Evolutionary conservation across 768 basidiomycete species (phyloP).

Genomic region (Tubosaeta sp.): DNA sequence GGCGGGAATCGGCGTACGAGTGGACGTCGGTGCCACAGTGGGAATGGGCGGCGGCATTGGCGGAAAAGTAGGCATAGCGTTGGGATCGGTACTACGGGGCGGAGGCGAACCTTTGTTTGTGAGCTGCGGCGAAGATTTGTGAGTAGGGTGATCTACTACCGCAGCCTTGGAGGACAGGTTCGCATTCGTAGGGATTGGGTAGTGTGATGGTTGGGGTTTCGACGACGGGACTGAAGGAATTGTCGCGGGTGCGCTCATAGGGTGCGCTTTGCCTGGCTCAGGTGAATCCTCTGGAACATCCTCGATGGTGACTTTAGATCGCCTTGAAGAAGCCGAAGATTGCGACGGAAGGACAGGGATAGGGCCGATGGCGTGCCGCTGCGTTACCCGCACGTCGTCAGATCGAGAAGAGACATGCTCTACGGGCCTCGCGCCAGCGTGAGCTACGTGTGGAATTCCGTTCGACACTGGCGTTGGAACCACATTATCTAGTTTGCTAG

Average conservation of each 20-base stretch:
- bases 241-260: background rate
- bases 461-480: background rate
- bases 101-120: slow-evolving; percentile 15
- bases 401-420: slow-evolving; percentile 1
- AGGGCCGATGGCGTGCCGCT: slow-evolving; percentile 12
- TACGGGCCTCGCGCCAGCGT: slow-evolving; percentile 5
- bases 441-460: background rate
- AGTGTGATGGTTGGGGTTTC: slow-evolving; percentile 9
- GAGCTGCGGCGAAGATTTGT: slow-evolving; percentile 20
- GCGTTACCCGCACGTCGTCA: slow-evolving; percentile 5
- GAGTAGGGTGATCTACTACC: slow-evolving; percentile 7
- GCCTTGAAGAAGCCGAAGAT: slow-evolving; percentile 7
- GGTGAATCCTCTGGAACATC: slow-evolving; percentile 25
- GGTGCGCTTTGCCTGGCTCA: slow-evolving; percentile 8
- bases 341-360: slow-evolving; percentile 7
- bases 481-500: slow-evolving; percentile 4
- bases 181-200: slow-evolving; percentile 1
- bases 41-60: slow-evolving; percentile 22
- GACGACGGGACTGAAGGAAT: slow-evolving; percentile 4
- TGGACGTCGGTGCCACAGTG: slow-evolving; percentile 1
- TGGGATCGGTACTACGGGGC: slow-evolving; percentile 11
- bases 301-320: slow-evolving; percentile 28
- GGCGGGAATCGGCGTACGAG: slow-evolving; percentile 19
- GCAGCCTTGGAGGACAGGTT: slow-evolving; percentile 3
- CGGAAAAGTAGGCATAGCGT: slow-evolving; percentile 1